Evolutionary conservation across 2,329 filamentous ascomycete genomes (phyloP).

Genomic region (Pseudopithomyces maydicus): DNA sequence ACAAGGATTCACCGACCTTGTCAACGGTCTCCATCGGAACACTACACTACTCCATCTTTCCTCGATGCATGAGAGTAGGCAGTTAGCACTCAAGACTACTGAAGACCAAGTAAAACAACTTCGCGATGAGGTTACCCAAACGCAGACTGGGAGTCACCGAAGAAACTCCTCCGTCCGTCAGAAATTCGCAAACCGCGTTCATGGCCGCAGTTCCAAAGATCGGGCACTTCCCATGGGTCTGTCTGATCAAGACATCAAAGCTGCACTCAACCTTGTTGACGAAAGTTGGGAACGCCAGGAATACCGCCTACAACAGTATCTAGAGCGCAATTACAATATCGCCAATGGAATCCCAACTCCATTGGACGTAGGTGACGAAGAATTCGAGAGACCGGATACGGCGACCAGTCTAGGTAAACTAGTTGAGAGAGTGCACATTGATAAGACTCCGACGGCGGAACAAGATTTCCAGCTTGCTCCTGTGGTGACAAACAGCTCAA

Average conservation of each 20-base stretch:
- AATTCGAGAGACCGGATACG: conserved; percentile 50
- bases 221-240: conserved; percentile 30
- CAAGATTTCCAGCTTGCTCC: conserved; percentile 40
- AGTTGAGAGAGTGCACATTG: conserved; percentile 51
- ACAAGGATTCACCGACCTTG: conserved; percentile 71
- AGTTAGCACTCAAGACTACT: conserved; percentile 64
- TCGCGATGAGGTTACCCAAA: conserved; percentile 45
- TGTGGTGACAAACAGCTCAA: conserved; percentile 1
- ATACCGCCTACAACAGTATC: conserved; percentile 52
- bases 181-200: conserved; percentile 39
- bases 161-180: conserved; percentile 41
- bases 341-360: conserved; percentile 50
- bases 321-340: conserved; percentile 54
- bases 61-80: conserved; percentile 65
- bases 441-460: conserved; percentile 51
- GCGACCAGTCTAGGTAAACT: conserved; percentile 48
- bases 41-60: conserved; percentile 66
- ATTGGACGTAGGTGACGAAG: conserved; percentile 53
- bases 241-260: conserved; percentile 57
- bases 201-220: conserved; percentile 31
- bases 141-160: conserved; percentile 33
- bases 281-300: conserved; percentile 58
- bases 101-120: conserved; percentile 61
- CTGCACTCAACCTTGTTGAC: conserved; percentile 52
- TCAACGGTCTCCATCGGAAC: conserved; percentile 71